These are phyloP conservation scores for Penicillium verrucosum DNA, from an alignment of 2,329 filamentous ascomycete species.

Conservation along the genomic window DNA sequence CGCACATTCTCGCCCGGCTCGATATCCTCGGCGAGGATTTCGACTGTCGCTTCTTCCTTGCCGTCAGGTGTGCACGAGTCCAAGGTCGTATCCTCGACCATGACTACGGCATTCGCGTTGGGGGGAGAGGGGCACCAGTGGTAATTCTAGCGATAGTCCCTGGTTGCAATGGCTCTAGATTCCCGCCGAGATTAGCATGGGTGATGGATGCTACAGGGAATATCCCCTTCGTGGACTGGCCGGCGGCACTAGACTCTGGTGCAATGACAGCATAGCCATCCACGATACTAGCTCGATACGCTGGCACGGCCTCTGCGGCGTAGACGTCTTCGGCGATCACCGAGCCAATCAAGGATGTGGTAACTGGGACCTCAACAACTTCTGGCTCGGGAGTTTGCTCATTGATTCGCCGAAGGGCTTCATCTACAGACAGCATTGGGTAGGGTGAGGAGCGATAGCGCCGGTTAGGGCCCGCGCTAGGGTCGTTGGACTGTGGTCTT, in stretches of 20 bases:
- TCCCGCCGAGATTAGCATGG: conserved; percentile 73
- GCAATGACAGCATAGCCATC: conserved; percentile 88
- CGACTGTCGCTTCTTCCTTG: conserved; percentile 79
- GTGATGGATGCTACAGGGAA: conserved; percentile 87
- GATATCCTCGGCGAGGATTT: conserved; percentile 76
- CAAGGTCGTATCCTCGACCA: conserved; percentile 91
- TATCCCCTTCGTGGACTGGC: conserved; percentile 64
- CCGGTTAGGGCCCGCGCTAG: conserved; percentile 58
- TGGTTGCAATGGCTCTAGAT: conserved; percentile 58
- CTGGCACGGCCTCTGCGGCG: conserved; percentile 79
- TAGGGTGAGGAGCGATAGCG: conserved; percentile 85
- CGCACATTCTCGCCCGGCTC: conserved; percentile 81
- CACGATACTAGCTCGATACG: conserved; percentile 92
- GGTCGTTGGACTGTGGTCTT: conserved; percentile 57
- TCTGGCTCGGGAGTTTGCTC: conserved; percentile 66
- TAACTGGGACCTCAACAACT: conserved; percentile 58
- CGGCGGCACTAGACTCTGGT: conserved; percentile 49
- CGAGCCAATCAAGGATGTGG: conserved; percentile 65
- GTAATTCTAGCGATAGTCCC: conserved; percentile 88
- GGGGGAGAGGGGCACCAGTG: conserved; percentile 88
- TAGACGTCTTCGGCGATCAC: conserved; percentile 80
- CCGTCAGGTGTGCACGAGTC: conserved; percentile 73
- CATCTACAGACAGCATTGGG: conserved; percentile 81
- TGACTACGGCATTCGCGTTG: conserved; percentile 86
- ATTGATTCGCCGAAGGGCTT: conserved; percentile 71